phyloP scores from a whole-genome alignment of 768 basidiomycete species.

The Crassisporium funariophilum region DNA sequence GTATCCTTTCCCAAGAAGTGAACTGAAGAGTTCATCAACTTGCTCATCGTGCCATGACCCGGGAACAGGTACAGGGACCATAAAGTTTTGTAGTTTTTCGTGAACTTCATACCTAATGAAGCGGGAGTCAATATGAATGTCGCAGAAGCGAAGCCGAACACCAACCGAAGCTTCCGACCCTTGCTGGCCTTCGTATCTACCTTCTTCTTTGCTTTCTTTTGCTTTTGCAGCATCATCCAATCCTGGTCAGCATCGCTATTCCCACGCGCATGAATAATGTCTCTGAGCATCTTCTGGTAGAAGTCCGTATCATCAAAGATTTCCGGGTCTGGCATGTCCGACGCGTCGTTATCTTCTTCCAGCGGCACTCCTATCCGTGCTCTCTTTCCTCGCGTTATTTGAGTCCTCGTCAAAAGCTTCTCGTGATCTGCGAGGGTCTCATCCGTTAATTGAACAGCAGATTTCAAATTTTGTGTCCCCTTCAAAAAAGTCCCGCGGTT shows the following conservation, averaged over 20 bases:
- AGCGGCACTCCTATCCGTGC: slow-evolving; percentile 41
- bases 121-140: slow-evolving; percentile 5
- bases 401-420: slow-evolving; percentile 67
- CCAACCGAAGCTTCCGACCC: slow-evolving; percentile 86
- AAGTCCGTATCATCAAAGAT: slow-evolving; percentile 91
- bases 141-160: slow-evolving; percentile 8
- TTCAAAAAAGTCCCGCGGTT: slow-evolving; percentile 71
- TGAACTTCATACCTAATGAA: slow-evolving; percentile 83
- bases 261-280: slow-evolving; percentile 79
- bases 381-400: slow-evolving; percentile 52
- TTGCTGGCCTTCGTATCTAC: slow-evolving; percentile 98
- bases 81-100: slow-evolving; percentile 96
- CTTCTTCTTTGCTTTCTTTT: slow-evolving; percentile 76
- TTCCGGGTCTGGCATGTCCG: slow-evolving; percentile 41
- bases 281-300: slow-evolving; percentile 89
- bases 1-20: slow-evolving; percentile 78
- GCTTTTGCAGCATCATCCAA: slow-evolving; percentile 67
- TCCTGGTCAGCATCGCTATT: slow-evolving; percentile 48
- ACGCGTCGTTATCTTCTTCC: slow-evolving; percentile 35
- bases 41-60: slow-evolving; percentile 95
- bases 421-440: slow-evolving; percentile 62
- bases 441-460: slow-evolving; percentile 76
- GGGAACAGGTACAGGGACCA: slow-evolving; percentile 77
- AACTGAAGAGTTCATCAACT: slow-evolving; percentile 91
- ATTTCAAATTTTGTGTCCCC: slow-evolving; percentile 57